phyloP scores from a whole-genome alignment of 2,329 filamentous ascomycete species.

The Chaetomium strumarium region DNA sequence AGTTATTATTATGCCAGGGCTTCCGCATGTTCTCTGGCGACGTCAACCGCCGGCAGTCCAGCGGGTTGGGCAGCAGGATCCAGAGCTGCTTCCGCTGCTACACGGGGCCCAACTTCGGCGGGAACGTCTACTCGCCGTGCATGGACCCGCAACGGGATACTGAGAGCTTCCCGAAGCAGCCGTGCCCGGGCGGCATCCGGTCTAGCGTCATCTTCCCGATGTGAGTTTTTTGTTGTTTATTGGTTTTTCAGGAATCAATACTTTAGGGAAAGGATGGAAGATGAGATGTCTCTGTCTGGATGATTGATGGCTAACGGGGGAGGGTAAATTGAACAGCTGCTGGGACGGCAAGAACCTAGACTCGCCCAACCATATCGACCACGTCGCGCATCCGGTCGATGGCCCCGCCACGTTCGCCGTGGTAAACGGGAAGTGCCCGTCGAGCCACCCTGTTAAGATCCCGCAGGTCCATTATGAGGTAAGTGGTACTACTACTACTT shows the following conservation, averaged over 20 bases:
- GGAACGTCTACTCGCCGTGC: slow-evolving; percentile 22
- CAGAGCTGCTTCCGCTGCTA: slow-evolving; percentile 34
- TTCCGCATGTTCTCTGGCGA: slow-evolving; percentile 45
- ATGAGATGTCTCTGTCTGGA: too few relatives aligned
- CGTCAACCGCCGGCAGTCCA: slow-evolving; percentile 22
- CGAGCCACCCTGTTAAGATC: slow-evolving; percentile 24
- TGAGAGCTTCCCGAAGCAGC: slow-evolving; percentile 20
- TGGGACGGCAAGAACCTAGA: slow-evolving; percentile 43
- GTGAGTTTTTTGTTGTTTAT: slow-evolving; percentile 6
- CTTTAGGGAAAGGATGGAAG: too few relatives aligned
- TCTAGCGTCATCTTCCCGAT: slow-evolving; percentile 26
- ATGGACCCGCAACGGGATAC: slow-evolving; percentile 22
- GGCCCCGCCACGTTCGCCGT: slow-evolving; percentile 36
- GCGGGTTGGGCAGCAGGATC: slow-evolving; percentile 12
- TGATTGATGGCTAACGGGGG: too few relatives aligned
- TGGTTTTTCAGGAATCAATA: too few relatives aligned
- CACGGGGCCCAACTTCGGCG: slow-evolving; percentile 24
- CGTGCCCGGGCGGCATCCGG: slow-evolving; percentile 26
- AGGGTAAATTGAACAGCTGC: slow-evolving; percentile 29
- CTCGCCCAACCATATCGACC: slow-evolving; percentile 36
- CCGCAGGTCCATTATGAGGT: slow-evolving; percentile 34
- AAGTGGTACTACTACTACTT: too few relatives aligned
- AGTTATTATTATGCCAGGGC: slow-evolving; percentile 26
- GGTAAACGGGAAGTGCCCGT: slow-evolving; percentile 28
- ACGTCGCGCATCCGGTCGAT: slow-evolving; percentile 37